Base-by-base conservation (phyloP, 225 moss, liverwort and hornwort genomes). In the Thuidium tamariscinum region DNA sequence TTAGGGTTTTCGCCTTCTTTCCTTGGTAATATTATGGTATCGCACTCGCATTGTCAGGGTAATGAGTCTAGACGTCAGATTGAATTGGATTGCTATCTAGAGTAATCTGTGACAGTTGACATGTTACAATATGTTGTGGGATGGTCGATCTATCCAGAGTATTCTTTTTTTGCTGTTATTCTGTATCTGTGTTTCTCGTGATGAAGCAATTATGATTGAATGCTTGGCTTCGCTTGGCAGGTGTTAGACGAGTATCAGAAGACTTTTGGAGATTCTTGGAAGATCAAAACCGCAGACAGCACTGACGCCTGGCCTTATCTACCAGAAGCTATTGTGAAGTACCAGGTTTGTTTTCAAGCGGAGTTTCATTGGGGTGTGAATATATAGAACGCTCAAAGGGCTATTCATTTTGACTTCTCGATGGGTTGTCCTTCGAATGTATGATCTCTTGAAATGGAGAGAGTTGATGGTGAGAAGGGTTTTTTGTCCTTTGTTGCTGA, bases 211-310 rank as follows among this genome's bases (percentile, higher is more conserved):
- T 49, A 22, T 59, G 86, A 77, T 39, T 26, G 70, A 32, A 79
- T 75, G 16, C 48, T 74, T 44, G 67, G 62, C 57, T 82, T 48
- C 29, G 48, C 73, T 82, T 92, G 70, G 59, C 92, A 99, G 98
- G 97, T 97, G 42, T 82, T 99, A 92, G 99, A 99, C 88, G 99
- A 99, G 84, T 99, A 95, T 89, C 93, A 97, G 89, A 84, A 88
- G 77, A 93, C 91, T 60, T 97, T 92, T 93, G 97, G 96, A 77
- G 97, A 94, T 83, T 91, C 97, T 77, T 99, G 99, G 99, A 96
- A 97, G 92, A 86, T 70, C 29, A 93, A 89, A 88, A 95, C 90
- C 74, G 65, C 94, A 67, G 99, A 99, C 88, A 95, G 87, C 79
- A 84, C 90, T 88, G 99, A 99, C 42, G 87, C 97, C 29, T 99